Evolutionary conservation across 805 yeast genomes (phyloP).

Genomic region (Jamesozyma gamospora): DNA sequence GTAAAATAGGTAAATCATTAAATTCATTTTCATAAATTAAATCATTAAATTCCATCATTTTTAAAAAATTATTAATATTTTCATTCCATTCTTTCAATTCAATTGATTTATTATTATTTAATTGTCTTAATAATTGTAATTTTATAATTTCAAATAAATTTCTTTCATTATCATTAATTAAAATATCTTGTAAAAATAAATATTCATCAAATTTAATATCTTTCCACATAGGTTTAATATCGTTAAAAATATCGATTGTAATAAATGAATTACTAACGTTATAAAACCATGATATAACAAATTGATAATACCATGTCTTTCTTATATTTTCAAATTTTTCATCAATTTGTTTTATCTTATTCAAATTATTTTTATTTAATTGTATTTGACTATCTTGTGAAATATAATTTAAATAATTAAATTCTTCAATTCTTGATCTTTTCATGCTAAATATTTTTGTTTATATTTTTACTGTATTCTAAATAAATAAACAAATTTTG

Average conservation of each 20-base stretch:
- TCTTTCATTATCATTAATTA: constrained; percentile 4
- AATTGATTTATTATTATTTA: constrained; percentile 19
- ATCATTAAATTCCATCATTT: background rate
- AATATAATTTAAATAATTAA: constrained; percentile 18
- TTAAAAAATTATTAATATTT: constrained; percentile 15
- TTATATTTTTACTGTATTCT: constrained; percentile 1
- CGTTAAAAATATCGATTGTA: constrained; percentile 2
- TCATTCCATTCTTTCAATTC: constrained; percentile 21
- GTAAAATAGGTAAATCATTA: constrained; percentile 7
- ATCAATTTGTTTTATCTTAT: constrained; percentile 1
- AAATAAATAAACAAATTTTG: too few species aligned
- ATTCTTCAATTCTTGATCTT: constrained; percentile 1
- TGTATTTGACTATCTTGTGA: constrained; percentile 17
- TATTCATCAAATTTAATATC: constrained; percentile 25
- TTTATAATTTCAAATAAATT: constrained; percentile 14
- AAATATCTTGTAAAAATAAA: constrained; percentile 16
- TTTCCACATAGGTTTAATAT: constrained; percentile 21
- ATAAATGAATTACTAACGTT: constrained; percentile 24
- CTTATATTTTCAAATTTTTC: constrained; percentile 8
- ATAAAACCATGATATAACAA: constrained; percentile 27
- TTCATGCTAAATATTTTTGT: too few species aligned
- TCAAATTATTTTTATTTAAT: constrained; percentile 7
- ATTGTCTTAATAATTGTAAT: constrained; percentile 15
- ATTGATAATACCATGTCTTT: constrained; percentile 25
- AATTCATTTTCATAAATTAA: background rate